phyloP scores from a whole-genome alignment of 2,329 filamentous ascomycete genomes.

The Claviceps citrina region DNA sequence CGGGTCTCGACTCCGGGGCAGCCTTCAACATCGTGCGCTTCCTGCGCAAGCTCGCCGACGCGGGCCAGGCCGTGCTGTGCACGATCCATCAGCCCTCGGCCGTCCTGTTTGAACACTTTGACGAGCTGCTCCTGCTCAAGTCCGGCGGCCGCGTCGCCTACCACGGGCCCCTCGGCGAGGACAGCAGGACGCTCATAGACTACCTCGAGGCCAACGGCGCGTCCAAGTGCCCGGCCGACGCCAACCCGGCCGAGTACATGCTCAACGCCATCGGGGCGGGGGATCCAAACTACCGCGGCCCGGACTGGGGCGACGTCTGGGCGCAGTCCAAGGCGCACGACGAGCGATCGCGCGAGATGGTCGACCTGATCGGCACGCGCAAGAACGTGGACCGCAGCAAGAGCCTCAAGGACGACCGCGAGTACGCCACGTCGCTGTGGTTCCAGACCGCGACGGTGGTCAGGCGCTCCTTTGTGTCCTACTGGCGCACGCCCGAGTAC shows the following conservation, averaged over 20 bases:
- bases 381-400: constrained; percentile 21
- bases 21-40: constrained; percentile 48
- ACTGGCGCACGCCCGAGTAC: constrained; percentile 53
- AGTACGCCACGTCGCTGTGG: constrained; percentile 46
- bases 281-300: constrained; percentile 41
- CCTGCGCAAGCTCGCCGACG: constrained; percentile 43
- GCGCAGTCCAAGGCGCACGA: constrained; percentile 33
- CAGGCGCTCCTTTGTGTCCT: constrained; percentile 42
- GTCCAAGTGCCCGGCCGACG: constrained; percentile 28
- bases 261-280: constrained; percentile 46
- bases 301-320: constrained; percentile 52
- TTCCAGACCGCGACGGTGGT: constrained; percentile 39
- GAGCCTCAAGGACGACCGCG: constrained; percentile 34
- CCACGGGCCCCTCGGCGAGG: constrained; percentile 36
- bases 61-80: constrained; percentile 43
- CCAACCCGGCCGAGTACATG: constrained; percentile 41
- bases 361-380: constrained; percentile 32
- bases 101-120: constrained; percentile 40
- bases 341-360: constrained; percentile 33
- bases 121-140: constrained; percentile 38
- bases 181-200: constrained; percentile 30
- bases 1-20: constrained; percentile 41
- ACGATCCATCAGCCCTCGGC: constrained; percentile 46
- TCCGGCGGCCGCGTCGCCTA: constrained; percentile 38
- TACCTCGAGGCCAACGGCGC: constrained; percentile 39